These are phyloP conservation scores for Parachaetomium inaequale DNA, from an alignment of 495 filamentous ascomycete genomes.

Conservation along the genomic window DNA sequence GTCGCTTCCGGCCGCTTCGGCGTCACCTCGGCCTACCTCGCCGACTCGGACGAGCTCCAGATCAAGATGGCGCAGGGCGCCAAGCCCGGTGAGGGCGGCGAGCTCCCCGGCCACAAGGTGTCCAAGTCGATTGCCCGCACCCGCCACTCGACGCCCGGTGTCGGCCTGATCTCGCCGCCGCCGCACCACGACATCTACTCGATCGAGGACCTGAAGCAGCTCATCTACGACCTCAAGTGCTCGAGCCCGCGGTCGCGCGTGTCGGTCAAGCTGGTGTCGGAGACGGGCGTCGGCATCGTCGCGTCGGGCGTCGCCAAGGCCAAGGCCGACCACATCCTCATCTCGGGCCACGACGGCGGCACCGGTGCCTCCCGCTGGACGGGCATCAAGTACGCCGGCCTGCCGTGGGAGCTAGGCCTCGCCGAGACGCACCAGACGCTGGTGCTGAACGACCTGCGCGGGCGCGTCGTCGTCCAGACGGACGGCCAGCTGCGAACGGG, in stretches of 20 bases:
- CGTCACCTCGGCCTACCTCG: conserved; percentile 97
- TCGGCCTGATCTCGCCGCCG: conserved; percentile 97
- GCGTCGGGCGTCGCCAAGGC: conserved; percentile 98
- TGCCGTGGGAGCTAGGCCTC: conserved; percentile 97
- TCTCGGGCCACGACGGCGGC: conserved; percentile 96
- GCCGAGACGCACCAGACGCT: conserved; percentile 98
- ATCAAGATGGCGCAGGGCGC: conserved; percentile 99
- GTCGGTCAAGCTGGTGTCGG: conserved; percentile 98
- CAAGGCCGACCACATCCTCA: conserved; percentile 96
- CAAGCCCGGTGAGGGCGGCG: conserved; percentile 98
- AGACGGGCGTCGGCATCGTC: conserved; percentile 97
- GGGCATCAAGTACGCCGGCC: conserved; percentile 98
- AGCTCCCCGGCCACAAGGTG: conserved; percentile 97
- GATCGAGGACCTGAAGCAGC: conserved; percentile 97
- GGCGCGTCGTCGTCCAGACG: conserved; percentile 95
- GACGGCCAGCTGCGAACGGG: conserved; percentile 95
- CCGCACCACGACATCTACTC: conserved; percentile 99
- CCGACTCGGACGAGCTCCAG: conserved; percentile 95
- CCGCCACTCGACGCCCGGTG: conserved; percentile 96
- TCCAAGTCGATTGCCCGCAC: conserved; percentile 94
- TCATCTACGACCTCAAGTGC: conserved; percentile 98
- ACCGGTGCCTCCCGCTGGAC: conserved; percentile 98
- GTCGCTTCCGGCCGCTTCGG: conserved; percentile 97
- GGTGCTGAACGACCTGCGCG: conserved; percentile 96
- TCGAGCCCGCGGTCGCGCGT: conserved; percentile 91